Conservation (phyloP, 768 basidiomycete genomes). For the Mycena capillaripes region DNA sequence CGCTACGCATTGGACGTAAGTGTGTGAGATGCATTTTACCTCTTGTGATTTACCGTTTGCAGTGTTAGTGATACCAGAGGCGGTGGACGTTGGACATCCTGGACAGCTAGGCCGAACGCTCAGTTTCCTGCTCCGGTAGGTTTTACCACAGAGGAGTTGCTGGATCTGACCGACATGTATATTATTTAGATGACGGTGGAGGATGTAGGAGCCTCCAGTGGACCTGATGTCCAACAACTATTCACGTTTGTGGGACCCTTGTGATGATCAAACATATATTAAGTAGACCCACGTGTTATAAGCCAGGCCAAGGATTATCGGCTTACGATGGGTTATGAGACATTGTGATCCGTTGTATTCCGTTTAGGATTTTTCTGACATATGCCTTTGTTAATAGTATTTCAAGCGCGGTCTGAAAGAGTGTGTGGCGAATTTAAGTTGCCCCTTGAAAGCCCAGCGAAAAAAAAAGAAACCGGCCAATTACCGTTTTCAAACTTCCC, state of each 20-base stretch:
- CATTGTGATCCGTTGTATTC: neutral
- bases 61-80: neutral
- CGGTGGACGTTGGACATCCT: neutral
- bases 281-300: neutral
- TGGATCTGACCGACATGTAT: neutral
- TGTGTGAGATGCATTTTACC: neutral
- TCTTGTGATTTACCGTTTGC: neutral
- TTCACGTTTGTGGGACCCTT: too few relatives aligned
- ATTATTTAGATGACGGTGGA: neutral
- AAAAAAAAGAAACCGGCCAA: too few relatives aligned
- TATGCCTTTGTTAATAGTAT: neutral
- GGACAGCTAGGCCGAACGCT: conserved; percentile 1
- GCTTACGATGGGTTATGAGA: neutral
- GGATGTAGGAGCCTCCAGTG: too few relatives aligned
- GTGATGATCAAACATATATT: neutral
- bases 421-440: too few relatives aligned
- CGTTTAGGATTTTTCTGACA: neutral
- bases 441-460: too few relatives aligned
- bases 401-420: too few relatives aligned
- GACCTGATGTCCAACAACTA: too few relatives aligned
- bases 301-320: neutral
- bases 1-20: conserved; percentile 4
- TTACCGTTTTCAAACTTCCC: too few relatives aligned
- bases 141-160: conserved; percentile 1
- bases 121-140: neutral